A percentile compares a stretch with the other conserved stretches of the same genome.
These are phyloP conservation scores for Fusarium globosum DNA, from an alignment of 2,329 filamentous ascomycete genomes.

Conservation along the genomic window DNA sequence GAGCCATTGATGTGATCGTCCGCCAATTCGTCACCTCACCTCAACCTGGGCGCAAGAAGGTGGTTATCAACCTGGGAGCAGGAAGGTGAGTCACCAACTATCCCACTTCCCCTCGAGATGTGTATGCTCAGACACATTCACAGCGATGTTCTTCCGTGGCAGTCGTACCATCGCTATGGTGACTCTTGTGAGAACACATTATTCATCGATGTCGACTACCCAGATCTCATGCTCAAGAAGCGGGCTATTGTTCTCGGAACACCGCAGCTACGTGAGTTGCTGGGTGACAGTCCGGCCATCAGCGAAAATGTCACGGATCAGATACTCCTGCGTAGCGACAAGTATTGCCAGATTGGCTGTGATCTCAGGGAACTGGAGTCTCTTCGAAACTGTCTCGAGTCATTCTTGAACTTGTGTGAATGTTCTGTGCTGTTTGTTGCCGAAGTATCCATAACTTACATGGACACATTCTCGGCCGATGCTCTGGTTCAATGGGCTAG, in stretches of 20 bases:
- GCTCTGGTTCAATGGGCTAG: constrained; percentile 82
- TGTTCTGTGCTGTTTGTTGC: constrained; percentile 82
- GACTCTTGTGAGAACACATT: constrained; percentile 66
- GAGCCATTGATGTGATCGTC: constrained; percentile 81
- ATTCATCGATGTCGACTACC: constrained; percentile 90
- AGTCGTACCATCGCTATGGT: constrained; percentile 76
- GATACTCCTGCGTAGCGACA: constrained; percentile 71
- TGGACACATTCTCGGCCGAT: constrained; percentile 80
- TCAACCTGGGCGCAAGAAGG: constrained; percentile 67
- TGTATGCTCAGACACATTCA: constrained; percentile 6
- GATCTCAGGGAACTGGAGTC: constrained; percentile 76
- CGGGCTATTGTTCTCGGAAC: constrained; percentile 73
- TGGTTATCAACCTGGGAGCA: constrained; percentile 87
- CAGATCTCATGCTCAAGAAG: constrained; percentile 81
- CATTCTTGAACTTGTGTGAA: constrained; percentile 66
- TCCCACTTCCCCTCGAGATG: neutral
- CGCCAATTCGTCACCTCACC: constrained; percentile 73
- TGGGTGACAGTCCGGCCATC: constrained; percentile 45
- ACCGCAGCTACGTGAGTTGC: constrained; percentile 62
- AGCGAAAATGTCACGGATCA: constrained; percentile 56
- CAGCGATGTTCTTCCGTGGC: constrained; percentile 89
- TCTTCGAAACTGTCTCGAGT: constrained; percentile 69
- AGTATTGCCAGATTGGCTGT: constrained; percentile 84
- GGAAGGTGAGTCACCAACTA: constrained; percentile 75
- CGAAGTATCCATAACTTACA: constrained; percentile 92